phyloP scores from a whole-genome alignment of 768 basidiomycete species.

The Guyanaporus albipodus region DNA sequence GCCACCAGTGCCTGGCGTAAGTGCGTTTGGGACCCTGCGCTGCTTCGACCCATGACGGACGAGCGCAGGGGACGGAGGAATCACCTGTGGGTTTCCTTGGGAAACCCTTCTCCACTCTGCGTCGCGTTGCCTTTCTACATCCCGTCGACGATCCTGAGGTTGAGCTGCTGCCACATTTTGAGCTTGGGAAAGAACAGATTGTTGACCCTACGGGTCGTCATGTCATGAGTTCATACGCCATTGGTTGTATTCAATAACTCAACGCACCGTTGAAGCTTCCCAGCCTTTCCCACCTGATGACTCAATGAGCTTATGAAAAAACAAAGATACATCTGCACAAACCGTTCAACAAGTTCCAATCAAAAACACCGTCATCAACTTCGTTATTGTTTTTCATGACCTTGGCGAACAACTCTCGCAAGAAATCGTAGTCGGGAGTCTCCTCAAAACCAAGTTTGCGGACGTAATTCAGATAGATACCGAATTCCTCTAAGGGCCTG shows the following conservation, averaged over 20 bases:
- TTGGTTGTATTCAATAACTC: background rate
- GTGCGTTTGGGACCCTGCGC: conserved; percentile 55
- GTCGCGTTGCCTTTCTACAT: conserved; percentile 48
- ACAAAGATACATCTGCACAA: conserved; percentile 10
- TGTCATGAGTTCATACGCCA: conserved; percentile 7
- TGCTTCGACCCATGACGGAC: conserved; percentile 74
- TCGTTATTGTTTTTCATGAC: conserved; percentile 90
- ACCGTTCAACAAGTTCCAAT: conserved; percentile 95
- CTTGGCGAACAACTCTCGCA: conserved; percentile 92
- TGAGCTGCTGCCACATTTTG: conserved; percentile 49
- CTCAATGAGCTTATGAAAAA: conserved; percentile 7
- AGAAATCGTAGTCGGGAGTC: conserved; percentile 97
- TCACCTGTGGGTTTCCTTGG: conserved; percentile 49
- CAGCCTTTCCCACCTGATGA: conserved; percentile 83
- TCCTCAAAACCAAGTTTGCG: conserved; percentile 99
- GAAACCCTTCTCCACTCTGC: conserved; percentile 62
- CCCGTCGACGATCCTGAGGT: conserved; percentile 59
- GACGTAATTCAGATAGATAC: conserved; percentile 98
- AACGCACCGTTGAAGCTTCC: conserved; percentile 75
- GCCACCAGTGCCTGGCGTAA: conserved; percentile 50
- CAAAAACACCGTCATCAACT: conserved; percentile 88
- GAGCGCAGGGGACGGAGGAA: conserved; percentile 74
- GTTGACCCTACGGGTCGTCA: conserved; percentile 46
- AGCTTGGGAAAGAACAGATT: conserved; percentile 60
- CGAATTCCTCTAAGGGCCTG: conserved; percentile 79